These are phyloP conservation scores for Xylariomycetidae sp. DNA, from an alignment of 2,329 filamentous ascomycete genomes.

Conservation along the genomic window DNA sequence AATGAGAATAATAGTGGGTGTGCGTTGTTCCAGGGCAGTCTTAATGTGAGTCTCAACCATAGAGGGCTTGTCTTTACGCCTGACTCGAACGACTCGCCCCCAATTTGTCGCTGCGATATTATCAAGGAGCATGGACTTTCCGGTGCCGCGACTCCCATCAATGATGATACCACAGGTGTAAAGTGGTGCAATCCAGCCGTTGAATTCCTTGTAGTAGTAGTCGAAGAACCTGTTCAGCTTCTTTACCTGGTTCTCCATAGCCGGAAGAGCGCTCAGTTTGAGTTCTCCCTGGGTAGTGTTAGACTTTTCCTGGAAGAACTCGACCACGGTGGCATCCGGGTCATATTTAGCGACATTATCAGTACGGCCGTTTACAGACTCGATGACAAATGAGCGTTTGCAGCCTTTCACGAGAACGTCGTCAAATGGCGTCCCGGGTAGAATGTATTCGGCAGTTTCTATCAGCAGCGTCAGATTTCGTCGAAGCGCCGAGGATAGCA, in stretches of 20 bases:
- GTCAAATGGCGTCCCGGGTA: slow-evolving; percentile 66
- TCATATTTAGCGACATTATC: slow-evolving; percentile 39
- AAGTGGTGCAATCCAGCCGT: slow-evolving; percentile 28
- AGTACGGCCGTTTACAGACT: slow-evolving; percentile 47
- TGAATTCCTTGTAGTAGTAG: slow-evolving; percentile 41
- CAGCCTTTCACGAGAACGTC: slow-evolving; percentile 49
- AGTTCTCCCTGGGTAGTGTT: slow-evolving; percentile 29
- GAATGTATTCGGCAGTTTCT: slow-evolving; percentile 62
- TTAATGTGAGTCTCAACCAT: slow-evolving; percentile 63
- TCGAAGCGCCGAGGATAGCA: neutral
- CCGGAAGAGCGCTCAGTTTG: slow-evolving; percentile 54
- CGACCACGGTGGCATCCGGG: slow-evolving; percentile 30
- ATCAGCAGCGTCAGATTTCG: slow-evolving; percentile 6
- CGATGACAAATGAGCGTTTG: slow-evolving; percentile 54
- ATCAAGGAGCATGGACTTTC: slow-evolving; percentile 71
- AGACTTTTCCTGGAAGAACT: slow-evolving; percentile 30
- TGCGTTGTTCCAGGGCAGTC: slow-evolving; percentile 57
- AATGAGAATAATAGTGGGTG: slow-evolving; percentile 70
- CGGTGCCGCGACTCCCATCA: slow-evolving; percentile 77
- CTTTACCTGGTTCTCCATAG: slow-evolving; percentile 57
- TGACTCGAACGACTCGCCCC: slow-evolving; percentile 61
- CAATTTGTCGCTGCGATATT: slow-evolving; percentile 63
- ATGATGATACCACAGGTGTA: slow-evolving; percentile 59
- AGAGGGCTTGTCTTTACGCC: slow-evolving; percentile 48
- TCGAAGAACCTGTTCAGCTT: slow-evolving; percentile 62